Evolutionary conservation across 2,329 filamentous ascomycete species (phyloP).

Genomic region (Colletotrichum australisinense): DNA sequence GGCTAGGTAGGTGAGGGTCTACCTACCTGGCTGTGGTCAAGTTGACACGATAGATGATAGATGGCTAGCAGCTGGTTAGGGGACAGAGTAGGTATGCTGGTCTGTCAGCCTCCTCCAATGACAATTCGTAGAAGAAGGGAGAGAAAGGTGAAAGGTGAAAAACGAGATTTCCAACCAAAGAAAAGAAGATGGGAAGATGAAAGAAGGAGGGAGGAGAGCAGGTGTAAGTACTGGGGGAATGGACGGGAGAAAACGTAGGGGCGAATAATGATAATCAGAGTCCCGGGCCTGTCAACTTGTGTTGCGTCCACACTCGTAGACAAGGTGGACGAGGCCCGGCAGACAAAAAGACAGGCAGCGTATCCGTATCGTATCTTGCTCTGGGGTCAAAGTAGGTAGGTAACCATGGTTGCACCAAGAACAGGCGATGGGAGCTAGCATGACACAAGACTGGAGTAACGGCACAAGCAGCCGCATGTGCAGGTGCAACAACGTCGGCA

Average conservation of each 20-base stretch:
- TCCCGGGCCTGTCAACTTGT: background rate
- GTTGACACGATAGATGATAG: background rate
- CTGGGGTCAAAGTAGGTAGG: background rate
- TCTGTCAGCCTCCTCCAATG: background rate
- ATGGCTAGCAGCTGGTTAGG: background rate
- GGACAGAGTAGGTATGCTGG: background rate
- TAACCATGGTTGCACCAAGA: slow-evolving; percentile 23
- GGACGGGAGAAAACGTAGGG: slow-evolving; percentile 6
- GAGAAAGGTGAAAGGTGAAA: background rate
- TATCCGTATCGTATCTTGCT: slow-evolving; percentile 17
- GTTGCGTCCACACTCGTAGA: background rate
- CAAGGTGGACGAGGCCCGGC: background rate
- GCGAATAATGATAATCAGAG: slow-evolving; percentile 6
- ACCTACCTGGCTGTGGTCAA: background rate
- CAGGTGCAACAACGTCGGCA: background rate
- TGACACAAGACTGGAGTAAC: slow-evolving; percentile 12
- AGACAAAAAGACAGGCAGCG: slow-evolving; percentile 16
- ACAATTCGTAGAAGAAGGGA: background rate
- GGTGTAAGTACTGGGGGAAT: background rate
- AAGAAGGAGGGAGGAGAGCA: slow-evolving; percentile 2
- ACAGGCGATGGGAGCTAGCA: slow-evolving; percentile 18
- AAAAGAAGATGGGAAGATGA: background rate
- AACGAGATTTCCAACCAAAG: background rate
- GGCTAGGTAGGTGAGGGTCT: too few species aligned
- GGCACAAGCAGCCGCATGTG: slow-evolving; percentile 10